A percentile compares a stretch with the other conserved stretches of the same genome.
Evolutionary conservation across 441 rosid species (phyloP).

Genomic region (Adansonia gregorii): DNA sequence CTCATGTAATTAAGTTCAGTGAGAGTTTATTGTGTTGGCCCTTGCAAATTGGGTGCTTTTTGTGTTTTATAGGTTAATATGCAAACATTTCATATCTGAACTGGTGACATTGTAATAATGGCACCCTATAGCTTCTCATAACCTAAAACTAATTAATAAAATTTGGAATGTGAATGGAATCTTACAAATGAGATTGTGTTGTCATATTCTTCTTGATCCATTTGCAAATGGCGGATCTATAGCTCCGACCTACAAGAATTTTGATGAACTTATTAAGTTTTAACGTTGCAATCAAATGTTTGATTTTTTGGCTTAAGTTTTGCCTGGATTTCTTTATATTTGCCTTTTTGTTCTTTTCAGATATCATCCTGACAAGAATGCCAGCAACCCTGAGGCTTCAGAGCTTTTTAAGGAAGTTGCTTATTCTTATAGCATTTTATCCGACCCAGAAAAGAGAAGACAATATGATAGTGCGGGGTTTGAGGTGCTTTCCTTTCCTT

Average conservation of each 20-base stretch:
- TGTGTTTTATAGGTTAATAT: not conserved
- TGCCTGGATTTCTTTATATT: not conserved
- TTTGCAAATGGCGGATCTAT: not conserved
- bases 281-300: not conserved
- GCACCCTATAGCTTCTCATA: not conserved
- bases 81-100: not conserved
- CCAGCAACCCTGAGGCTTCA: conserved; percentile 89
- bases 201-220: not conserved
- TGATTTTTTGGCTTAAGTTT: not conserved
- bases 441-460: conserved; percentile 97
- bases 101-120: not conserved
- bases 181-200: not conserved
- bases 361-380: conserved; percentile 98
- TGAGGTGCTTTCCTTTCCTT: conserved; percentile 57
- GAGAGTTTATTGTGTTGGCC: not conserved
- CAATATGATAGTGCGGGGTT: conserved; percentile 94
- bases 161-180: not conserved
- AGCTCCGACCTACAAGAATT: not conserved
- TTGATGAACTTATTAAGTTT: not conserved
- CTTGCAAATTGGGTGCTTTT: not conserved
- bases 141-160: not conserved
- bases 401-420: conserved; percentile 97
- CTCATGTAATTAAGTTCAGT: not conserved
- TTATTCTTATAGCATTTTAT: conserved; percentile 89
- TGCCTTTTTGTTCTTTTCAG: conserved; percentile 38